Evolutionary conservation across 345 rosid species (phyloP).

Genomic region (Atalantia buxifolia): DNA sequence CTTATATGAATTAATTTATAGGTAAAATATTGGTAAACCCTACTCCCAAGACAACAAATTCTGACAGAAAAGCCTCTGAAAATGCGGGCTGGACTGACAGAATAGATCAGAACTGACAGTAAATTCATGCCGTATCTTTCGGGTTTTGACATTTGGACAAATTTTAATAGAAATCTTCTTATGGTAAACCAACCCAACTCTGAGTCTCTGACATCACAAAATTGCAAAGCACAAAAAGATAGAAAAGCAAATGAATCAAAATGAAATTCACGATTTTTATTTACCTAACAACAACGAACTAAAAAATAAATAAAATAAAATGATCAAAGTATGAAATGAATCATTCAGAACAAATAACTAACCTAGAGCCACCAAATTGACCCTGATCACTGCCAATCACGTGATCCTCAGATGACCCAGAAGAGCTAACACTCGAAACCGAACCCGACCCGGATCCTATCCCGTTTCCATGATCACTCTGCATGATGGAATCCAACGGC

Average conservation of each 20-base stretch:
- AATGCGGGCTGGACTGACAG: neutral
- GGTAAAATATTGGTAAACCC: neutral
- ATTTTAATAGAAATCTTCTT: neutral
- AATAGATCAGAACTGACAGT: slow-evolving; percentile 7
- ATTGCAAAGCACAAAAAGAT: neutral
- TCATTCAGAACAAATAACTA: neutral
- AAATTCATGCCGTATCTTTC: neutral
- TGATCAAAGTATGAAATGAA: neutral
- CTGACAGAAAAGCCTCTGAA: neutral
- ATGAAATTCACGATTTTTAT: neutral
- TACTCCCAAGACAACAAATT: neutral
- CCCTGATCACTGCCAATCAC: slow-evolving; percentile 30
- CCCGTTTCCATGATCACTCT: slow-evolving; percentile 36
- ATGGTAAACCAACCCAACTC: slow-evolving; percentile 18
- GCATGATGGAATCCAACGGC: slow-evolving; percentile 44
- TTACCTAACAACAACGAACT: neutral
- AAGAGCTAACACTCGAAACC: slow-evolving; percentile 78
- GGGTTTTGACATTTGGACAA: neutral
- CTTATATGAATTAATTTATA: neutral
- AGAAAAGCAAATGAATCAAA: neutral
- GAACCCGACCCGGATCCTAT: slow-evolving; percentile 65
- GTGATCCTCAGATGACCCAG: slow-evolving; percentile 80
- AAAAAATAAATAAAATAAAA: neutral
- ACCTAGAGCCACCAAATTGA: slow-evolving; percentile 56
- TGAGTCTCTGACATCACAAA: slow-evolving; percentile 13